These are phyloP conservation scores for Lycium barbarum DNA, from an alignment of 257 asterid species.

Conservation along the genomic window DNA sequence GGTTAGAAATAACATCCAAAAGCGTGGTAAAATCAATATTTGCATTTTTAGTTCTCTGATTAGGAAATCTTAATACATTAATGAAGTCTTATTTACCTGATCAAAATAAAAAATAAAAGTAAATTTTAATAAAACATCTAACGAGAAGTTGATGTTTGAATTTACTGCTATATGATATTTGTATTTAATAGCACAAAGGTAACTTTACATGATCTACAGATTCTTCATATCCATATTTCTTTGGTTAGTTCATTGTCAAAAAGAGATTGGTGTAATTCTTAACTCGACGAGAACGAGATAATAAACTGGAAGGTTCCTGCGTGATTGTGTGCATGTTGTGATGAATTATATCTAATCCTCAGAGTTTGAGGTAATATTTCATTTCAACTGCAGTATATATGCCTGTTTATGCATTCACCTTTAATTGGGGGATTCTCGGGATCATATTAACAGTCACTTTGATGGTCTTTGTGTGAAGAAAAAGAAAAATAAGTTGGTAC, in stretches of 20 bases:
- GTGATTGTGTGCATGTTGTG: too few species aligned
- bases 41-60: not conserved
- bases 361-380: too few species aligned
- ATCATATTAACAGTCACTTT: not conserved
- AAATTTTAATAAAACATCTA: too few species aligned
- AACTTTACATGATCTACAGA: not conserved
- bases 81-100: too few species aligned
- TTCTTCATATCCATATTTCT: not conserved
- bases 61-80: too few species aligned
- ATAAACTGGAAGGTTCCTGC: not conserved
- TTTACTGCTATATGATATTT: too few species aligned
- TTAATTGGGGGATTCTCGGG: not conserved
- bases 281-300: not conserved
- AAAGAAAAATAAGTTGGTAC: not conserved
- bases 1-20: not conserved
- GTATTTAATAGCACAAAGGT: not conserved
- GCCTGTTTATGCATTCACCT: constrained; percentile 24
- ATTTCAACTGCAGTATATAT: not conserved
- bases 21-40: not conserved
- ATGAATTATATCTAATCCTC: too few species aligned
- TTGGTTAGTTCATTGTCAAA: not conserved
- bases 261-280: too few species aligned
- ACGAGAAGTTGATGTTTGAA: too few species aligned
- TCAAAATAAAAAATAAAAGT: too few species aligned
- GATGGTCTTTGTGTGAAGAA: not conserved